A percentile compares a stretch with the other conserved stretches of the same genome.
These are phyloP conservation scores for Mycosarcoma mackinlayi DNA, from an alignment of 1,284 basidiomycete species.

Conservation along the genomic window DNA sequence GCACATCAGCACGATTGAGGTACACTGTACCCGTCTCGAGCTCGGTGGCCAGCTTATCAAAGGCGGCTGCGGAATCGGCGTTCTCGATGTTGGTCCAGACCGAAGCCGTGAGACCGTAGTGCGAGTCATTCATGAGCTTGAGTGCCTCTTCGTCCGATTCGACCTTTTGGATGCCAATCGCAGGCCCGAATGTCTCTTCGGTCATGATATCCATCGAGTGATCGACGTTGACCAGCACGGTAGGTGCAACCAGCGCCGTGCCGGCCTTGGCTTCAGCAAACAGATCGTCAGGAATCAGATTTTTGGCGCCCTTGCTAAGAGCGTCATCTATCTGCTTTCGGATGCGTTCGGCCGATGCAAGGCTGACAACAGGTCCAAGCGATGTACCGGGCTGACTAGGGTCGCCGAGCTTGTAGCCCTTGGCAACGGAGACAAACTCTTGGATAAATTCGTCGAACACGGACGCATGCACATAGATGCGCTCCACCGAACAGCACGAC, in stretches of 20 bases:
- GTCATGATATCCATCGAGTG: conserved; percentile 94
- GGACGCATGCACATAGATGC: conserved; percentile 90
- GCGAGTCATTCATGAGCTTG: conserved; percentile 92
- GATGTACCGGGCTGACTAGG: conserved; percentile 80
- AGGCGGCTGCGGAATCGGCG: conserved; percentile 75
- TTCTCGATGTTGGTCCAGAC: conserved; percentile 83
- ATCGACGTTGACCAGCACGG: conserved; percentile 86
- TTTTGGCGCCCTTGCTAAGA: conserved; percentile 24
- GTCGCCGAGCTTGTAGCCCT: conserved; percentile 86
- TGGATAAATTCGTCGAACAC: conserved; percentile 84
- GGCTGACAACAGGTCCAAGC: conserved; percentile 89
- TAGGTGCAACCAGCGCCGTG: conserved; percentile 86
- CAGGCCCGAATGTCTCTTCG: conserved; percentile 78
- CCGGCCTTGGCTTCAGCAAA: conserved; percentile 76
- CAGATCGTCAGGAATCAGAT: conserved; percentile 68
- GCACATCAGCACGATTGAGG: conserved; percentile 77
- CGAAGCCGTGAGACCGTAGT: conserved; percentile 90
- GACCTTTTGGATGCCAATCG: conserved; percentile 89
- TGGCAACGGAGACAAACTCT: conserved; percentile 79
- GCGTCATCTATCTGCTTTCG: conserved; percentile 87
- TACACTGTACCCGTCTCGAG: conserved; percentile 91
- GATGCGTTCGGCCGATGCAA: conserved; percentile 84
- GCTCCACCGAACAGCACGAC: conserved; percentile 86
- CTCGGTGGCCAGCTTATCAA: conserved; percentile 78
- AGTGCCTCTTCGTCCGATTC: conserved; percentile 85